Base-by-base conservation (phyloP, 129 eudicot genomes). In the Pulicaria dysenterica region DNA sequence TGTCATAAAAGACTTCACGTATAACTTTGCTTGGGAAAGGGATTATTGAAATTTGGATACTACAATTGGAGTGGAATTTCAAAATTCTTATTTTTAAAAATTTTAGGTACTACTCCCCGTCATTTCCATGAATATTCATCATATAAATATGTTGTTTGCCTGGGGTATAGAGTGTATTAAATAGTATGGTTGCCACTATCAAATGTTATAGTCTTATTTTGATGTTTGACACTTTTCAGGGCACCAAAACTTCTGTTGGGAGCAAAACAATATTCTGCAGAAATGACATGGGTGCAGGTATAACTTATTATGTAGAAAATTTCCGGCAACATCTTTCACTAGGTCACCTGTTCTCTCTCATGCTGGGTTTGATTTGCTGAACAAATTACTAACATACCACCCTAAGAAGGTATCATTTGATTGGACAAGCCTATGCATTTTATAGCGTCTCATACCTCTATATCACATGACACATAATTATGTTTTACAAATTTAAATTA, bases 231-330 rank as follows among this genome's bases (percentile, higher is more conserved):
- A 14, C 34, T 63, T 72, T 16, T 7, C 80, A 93, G 98, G 91
- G 95, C 98, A 13, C 98, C 98, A 2, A 96, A 94, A 73, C 95
- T 94, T 79, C 75, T 94, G 8, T 73, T 94, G 81, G 98, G 98
- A 81, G 83, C 91, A 15, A 90, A 90, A 82, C 83, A 82, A 58
- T 94, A 94, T 84, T 94, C 98, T 60, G 90, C 96, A 5, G 98
- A 53, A 90, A 90, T 81, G 98, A 94, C 69, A 94, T 94, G 98
- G 24, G 84, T 69, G 84, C 89, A 94, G 99, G 97, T 90, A 90
- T 83, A 94, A 90, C 73, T 83, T 82, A 39, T 72, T 90, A 75
- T 83, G 96, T 34, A 84, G 69, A 80, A 94, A 88, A 65, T 94
- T 94, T 43, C 99, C 99, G 2, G 89, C 99, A 42, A 88, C 99